A percentile compares a stretch with the other conserved stretches of the same genome.
Conservation (phyloP, 257 asterid genomes). For the Fraxinus excelsior region DNA sequence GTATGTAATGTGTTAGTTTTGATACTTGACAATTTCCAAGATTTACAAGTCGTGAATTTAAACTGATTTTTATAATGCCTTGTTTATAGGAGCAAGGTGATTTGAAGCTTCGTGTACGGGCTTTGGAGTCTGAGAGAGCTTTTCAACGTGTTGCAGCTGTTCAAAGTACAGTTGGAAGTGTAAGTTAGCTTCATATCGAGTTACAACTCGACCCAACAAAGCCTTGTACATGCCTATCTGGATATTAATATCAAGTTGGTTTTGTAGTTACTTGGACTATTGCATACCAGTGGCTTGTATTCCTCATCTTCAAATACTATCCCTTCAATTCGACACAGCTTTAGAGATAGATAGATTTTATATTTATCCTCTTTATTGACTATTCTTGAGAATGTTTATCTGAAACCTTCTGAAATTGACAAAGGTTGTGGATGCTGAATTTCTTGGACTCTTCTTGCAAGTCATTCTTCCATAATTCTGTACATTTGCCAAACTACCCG, state of each 20-base stretch:
- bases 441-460: background rate
- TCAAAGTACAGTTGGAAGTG: constrained; percentile 78
- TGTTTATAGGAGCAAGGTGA: constrained; percentile 91
- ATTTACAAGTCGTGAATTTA: constrained; percentile 15
- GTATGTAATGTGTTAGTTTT: constrained; percentile 36
- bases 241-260: background rate
- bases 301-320: background rate
- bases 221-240: background rate
- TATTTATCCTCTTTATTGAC: background rate
- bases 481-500: background rate
- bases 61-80: background rate
- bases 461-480: background rate
- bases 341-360: background rate
- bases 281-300: background rate
- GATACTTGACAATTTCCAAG: background rate
- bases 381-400: background rate
- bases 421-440: background rate
- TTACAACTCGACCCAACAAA: background rate
- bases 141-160: constrained; percentile 96
- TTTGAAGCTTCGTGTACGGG: constrained; percentile 89
- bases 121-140: constrained; percentile 95
- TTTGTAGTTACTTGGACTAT: background rate
- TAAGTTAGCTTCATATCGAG: constrained; percentile 39
- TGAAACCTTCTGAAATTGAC: background rate
- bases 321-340: background rate